Base-by-base conservation (phyloP, 1,139 yeast genomes). In the Yamadazyma membranifaciens region DNA sequence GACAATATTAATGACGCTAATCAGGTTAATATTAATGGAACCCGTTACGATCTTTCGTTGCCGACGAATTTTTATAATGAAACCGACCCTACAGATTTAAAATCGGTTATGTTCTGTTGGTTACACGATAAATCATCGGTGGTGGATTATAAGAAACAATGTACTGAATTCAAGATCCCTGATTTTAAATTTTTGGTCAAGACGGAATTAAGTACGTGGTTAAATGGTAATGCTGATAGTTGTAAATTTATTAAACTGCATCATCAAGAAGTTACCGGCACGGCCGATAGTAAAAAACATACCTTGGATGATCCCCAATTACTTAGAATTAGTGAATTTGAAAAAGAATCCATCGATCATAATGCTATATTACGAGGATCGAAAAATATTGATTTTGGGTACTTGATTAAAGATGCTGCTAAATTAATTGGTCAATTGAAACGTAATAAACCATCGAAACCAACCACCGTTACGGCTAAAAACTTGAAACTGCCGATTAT, bases 161-260 rank as follows among this genome's bases (percentile, higher is more conserved):
- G 96, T 51, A 81, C 81, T 48, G 78, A 76, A 40, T 67, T 75
- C 38, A 76, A 79, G 3, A 73, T 91, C 31, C 71, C 80, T 3
- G 87, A 87, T 50, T 78, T 94, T 60, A 82, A 88, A 46, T 91
- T 92, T 57, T 67, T 87, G 60, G 95, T 88, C 50, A 83, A 95
- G 62, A 83, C 91, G 3, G 96, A 91, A 56, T 73, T 92, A 48
- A 73, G 83, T 39, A 78, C 88, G 15, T 89, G 94, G 91, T 71
- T 91, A 44, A 75, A 75, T 46, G 96, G 95, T 3, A 73, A 80
- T 25, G 69, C 78, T 6, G 81, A 75, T 34, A 63, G 72, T 5
- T 80, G 86, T 48, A 71, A 77, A 39, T 81, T 78, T 53, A 62
- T 80, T 26, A 62, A 59, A 44, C 54, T 14, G 28, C 33, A 32